A percentile compares a stretch with the other conserved stretches of the same genome.
Evolutionary conservation across 495 filamentous ascomycete genomes (phyloP).

Genomic region (Podospora bellae-mahoneyi): DNA sequence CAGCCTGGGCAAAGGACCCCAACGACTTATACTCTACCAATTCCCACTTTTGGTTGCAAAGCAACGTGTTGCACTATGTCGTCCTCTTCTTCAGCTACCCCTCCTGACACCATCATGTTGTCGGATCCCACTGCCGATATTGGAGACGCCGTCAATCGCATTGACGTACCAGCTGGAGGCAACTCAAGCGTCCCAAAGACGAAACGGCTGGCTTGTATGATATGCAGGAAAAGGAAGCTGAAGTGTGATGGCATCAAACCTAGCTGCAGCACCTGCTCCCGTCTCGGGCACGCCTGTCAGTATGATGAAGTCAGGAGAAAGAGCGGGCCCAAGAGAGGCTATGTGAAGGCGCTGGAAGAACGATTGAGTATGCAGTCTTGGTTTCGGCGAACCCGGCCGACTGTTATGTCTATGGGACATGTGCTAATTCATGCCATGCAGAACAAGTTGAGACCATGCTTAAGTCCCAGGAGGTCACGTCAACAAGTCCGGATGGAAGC

Average conservation of each 20-base stretch:
- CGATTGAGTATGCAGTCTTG: conserved; percentile 66
- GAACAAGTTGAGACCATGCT: conserved; percentile 93
- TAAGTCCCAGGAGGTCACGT: conserved; percentile 61
- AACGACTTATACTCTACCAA: background rate
- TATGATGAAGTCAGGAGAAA: conserved; percentile 97
- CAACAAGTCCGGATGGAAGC: conserved; percentile 31
- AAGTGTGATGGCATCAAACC: conserved; percentile 75
- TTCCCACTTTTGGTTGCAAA: background rate
- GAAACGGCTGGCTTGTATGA: conserved; percentile 94
- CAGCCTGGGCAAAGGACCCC: conserved; percentile 1
- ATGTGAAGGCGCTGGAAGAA: conserved; percentile 96
- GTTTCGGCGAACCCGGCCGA: background rate
- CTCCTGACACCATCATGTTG: conserved; percentile 36
- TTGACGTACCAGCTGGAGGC: conserved; percentile 43
- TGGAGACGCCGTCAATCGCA: conserved; percentile 24
- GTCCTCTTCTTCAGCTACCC: conserved; percentile 38
- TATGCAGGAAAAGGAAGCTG: conserved; percentile 91
- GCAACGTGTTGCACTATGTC: conserved; percentile 35
- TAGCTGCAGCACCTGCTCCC: conserved; percentile 87
- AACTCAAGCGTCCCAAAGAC: conserved; percentile 69
- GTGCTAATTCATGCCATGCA: conserved; percentile 38
- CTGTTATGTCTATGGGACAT: conserved; percentile 11
- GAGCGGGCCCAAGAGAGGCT: conserved; percentile 95
- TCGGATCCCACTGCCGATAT: conserved; percentile 36
- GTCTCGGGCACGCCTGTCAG: conserved; percentile 84